Evolutionary conservation across 2,329 filamentous ascomycete genomes (phyloP), one percentile per base, ranked within the genome.

Genomic region (Didymella arachidicola): DNA sequence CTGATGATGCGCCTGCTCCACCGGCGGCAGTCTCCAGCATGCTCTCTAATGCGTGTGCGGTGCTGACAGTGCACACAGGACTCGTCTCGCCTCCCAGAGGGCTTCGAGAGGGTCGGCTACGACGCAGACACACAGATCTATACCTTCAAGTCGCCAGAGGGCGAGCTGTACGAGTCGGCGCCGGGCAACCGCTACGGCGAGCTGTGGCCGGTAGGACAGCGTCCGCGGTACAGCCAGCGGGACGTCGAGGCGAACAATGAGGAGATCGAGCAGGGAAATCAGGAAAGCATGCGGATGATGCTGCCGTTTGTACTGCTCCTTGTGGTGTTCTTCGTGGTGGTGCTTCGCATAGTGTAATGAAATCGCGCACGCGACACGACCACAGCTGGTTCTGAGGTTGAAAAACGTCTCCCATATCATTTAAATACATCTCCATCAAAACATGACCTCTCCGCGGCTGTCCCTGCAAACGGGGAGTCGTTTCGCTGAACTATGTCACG

Each of bases 281-380:
- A 70, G 38, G 73, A 75, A 30, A 82, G 84, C 6, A 83, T 84
- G 80, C 79, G 84, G 29, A 78, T 80, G n/a, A 75, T 87, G 62
- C 77, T 87, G 67, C 86, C 86, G 68, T 87, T 86, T 72, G 84
- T 83, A 53, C 72, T 86, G 60, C 71, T 87, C 34, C 78, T 85
- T 52, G 76, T 83, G 4, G 65, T 86, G 16, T 82, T 80, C 59
- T 71, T 87, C 46, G 67, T 86, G 32, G 69, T 80, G 18, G 65
- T 87, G 42, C 70, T 77, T 45, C 61, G 63, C 5, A 47, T 50
- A 7, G 10, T 39, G 38, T 36, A 44, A 18, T 53, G 30, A 38
- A 29, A 3, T 22, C 18, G 43, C 36, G 25, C 43, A 57, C 34
- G 42, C 54, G 42, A 57, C 43, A 42, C 11, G 27, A 43, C 29